Conservation (phyloP, 441 rosid genomes). For the Populus hybrid region DNA sequence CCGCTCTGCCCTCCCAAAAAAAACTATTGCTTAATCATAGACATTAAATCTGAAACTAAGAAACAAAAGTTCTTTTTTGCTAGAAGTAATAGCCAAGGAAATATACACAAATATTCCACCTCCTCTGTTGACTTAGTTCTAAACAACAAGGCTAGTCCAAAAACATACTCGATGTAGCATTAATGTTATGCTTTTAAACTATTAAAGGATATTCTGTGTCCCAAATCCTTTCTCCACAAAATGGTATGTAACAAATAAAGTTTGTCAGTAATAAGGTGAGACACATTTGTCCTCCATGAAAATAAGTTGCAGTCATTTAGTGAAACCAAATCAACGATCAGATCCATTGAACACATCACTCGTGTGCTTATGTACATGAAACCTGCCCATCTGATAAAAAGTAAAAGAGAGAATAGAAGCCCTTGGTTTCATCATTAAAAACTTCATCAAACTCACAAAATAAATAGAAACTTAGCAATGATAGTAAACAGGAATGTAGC, state of each 20-base stretch:
- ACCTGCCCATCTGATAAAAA: too few species aligned
- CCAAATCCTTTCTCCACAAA: background rate
- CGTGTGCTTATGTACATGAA: too few species aligned
- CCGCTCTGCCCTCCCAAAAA: background rate
- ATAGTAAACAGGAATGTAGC: background rate
- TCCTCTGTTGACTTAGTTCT: background rate
- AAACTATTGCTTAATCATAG: background rate
- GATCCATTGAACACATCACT: too few species aligned
- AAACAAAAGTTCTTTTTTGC: background rate
- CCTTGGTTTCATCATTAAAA: background rate
- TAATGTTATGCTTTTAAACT: background rate
- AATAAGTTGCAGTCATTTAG: background rate
- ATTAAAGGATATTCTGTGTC: background rate
- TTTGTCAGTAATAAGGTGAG: background rate
- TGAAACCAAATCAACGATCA: background rate
- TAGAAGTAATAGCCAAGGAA: background rate
- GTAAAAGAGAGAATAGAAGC: background rate
- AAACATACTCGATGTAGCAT: background rate
- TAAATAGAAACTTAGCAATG: background rate
- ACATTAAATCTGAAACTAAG: background rate
- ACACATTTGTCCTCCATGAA: background rate
- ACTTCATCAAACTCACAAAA: background rate
- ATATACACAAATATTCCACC: background rate
- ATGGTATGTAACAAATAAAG: background rate
- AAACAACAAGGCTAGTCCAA: background rate